Percentiles rank a stretch among this genome's conserved stretches.
Conservation (phyloP, 169 alveolate species). For the Nephromyces sp. region DNA sequence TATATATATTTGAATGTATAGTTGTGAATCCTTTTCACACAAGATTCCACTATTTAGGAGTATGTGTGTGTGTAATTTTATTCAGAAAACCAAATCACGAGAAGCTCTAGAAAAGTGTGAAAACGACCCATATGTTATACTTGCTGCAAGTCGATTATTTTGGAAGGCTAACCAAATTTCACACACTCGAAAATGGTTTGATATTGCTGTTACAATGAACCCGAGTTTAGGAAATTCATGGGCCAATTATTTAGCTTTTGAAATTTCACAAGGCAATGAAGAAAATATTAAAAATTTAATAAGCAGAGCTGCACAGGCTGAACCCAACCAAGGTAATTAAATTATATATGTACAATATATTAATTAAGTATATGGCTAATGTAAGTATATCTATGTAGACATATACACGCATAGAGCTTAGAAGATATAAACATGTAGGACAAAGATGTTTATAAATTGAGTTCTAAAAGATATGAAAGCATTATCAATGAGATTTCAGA, state of each 20-base stretch:
- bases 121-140: constrained; percentile 78
- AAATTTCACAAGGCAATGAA: constrained; percentile 64
- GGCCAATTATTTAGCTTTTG: constrained; percentile 85
- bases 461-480: not conserved
- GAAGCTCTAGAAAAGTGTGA: constrained; percentile 86
- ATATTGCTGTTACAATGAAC: constrained; percentile 78
- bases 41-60: not conserved
- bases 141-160: constrained; percentile 81
- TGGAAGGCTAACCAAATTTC: constrained; percentile 80
- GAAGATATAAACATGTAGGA: not conserved
- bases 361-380: not conserved
- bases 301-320: not conserved
- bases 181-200: constrained; percentile 90
- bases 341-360: not conserved
- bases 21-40: not conserved
- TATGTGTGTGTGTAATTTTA: constrained; percentile 1
- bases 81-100: constrained; percentile 69
- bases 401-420: not conserved
- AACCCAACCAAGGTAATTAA: not conserved
- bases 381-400: not conserved
- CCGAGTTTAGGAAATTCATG: constrained; percentile 86
- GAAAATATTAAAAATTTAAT: constrained; percentile 15
- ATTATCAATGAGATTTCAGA: not conserved
- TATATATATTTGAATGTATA: not conserved
- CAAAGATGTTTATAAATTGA: not conserved